Evolutionary conservation across 345 rosid species (phyloP), one percentile per base, ranked within the genome.

Genomic region (Nephelium lappaceum): DNA sequence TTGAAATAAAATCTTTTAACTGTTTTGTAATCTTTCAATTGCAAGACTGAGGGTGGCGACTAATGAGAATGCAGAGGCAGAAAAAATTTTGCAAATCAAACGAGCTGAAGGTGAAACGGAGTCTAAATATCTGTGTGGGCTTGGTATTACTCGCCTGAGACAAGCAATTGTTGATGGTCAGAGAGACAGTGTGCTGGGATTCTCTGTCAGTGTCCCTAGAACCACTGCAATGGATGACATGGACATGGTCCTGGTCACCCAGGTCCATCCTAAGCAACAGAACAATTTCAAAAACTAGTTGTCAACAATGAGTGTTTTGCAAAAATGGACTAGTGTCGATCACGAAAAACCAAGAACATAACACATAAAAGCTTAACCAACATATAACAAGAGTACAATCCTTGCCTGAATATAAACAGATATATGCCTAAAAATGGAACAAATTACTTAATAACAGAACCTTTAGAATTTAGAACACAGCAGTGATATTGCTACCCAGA

Each of bases 21-120:
- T 47, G 7, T 66, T 10, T 10, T 64, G 64, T 38, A 67, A 67
- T 67, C 67, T 72, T 11, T 68, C 67, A 84, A 84, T 84, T 71
- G 86, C 86, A 58, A 84, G 86, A 77, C 38, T 81, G 77, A 84
- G 82, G 75, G 68, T 81, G 66, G 84, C 84, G 1, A 84, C 86
- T 4, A 84, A 78, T 63, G 86, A 83, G 77, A 83, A 80, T 66
- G 84, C 86, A 7, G 81, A 80, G 75, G 85, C 85, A 3, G 85
- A 83, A 72, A 83, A 83, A 76, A 83, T 83, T 41, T 41, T 83
- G 45, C 86, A 84, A 61, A 81, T 84, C 77, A 84, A 84, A 75
- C 69, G 86, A 74, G 86, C 86, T 16, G 86, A 81, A 72, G 84
- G 84, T 24, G 86, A 84, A 72, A 84, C 86, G 1, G 86, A 84